Evolutionary conservation across 371 early-diverging fungal species (phyloP), one percentile per base, ranked within the genome.

Genomic region (Circinella umbellata): DNA sequence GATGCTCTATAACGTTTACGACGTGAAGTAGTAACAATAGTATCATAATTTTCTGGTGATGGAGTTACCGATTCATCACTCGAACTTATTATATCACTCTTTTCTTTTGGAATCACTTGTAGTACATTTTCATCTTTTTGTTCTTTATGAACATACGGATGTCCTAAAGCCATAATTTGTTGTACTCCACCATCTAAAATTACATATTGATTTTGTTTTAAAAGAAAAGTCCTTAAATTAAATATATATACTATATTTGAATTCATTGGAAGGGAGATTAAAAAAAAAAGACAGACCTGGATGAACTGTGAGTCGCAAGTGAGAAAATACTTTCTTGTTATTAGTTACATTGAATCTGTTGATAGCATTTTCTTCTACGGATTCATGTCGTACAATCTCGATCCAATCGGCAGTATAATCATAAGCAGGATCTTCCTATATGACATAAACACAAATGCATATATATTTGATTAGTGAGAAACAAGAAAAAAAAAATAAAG

Each of bases 181-280:
- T 80, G 80, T 14, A 80, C 65, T 35, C 77, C 77, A 7, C 80
- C 80, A 61, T 80, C 80, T 62, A 51, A 51, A 51, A 51, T 51
- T 8, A n/a, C 15, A 51, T 51, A 51, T 51, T n/a, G n/a, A 4
- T 15, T 59, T 14, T 4, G 9, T 9, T 13, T 17, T n/a, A 4
- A n/a, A 51, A 51, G 1, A n/a, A 51, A n/a, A 51, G 51, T 27
- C 27, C 27, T 27, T 27, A 27, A 27, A 27, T 27, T 27, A 2
- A 2, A 27, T 27, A 2, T 27, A 27, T 27, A 27, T 27, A 27
- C 2, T 27, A 27, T 27, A 1, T 27, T 27, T 27, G 27, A 27
- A 27, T 27, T 27, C 27, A 27, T 27, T 27, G 27, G 27, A 27
- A 27, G 27, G 27, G 27, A 2, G 27, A 27, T 27, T 27, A 51